Evolutionary conservation across 352 stramenopile genomes (phyloP).

Genomic region (Globisporangium recalcitrans): DNA sequence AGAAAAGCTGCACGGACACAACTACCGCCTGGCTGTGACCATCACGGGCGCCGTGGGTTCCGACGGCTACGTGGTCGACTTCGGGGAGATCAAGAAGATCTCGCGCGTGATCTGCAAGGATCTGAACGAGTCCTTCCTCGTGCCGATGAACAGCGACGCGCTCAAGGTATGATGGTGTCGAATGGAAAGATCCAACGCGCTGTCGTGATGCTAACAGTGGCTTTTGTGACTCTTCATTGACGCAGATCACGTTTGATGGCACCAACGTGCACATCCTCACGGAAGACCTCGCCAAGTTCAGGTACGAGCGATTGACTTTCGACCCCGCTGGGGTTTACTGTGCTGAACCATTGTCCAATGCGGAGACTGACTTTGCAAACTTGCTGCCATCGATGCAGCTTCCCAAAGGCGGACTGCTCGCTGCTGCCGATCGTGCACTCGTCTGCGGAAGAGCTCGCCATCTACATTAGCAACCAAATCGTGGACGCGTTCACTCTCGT

Average conservation of each 20-base stretch:
- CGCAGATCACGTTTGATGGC: constrained; percentile 76
- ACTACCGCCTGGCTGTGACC: constrained; percentile 93
- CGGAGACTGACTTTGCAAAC: too few species aligned
- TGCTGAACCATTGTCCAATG: too few species aligned
- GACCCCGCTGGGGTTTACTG: too few species aligned
- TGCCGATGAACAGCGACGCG: constrained; percentile 92
- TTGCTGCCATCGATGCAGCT: constrained; percentile 36
- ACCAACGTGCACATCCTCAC: constrained; percentile 90
- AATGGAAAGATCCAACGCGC: too few species aligned
- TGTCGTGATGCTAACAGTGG: not conserved
- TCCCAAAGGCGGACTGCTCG: constrained; percentile 93
- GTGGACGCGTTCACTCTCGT: constrained; percentile 80
- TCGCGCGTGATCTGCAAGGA: constrained; percentile 92
- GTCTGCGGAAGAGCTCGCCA: constrained; percentile 94
- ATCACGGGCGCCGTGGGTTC: constrained; percentile 79
- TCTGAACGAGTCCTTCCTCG: constrained; percentile 97
- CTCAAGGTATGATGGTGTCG: constrained; percentile 56
- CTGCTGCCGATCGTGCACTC: constrained; percentile 96
- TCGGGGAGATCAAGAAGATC: constrained; percentile 97
- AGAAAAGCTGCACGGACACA: constrained; percentile 97
- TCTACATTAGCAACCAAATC: constrained; percentile 91
- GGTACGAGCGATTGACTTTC: too few species aligned
- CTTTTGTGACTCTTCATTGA: not conserved
- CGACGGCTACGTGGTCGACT: constrained; percentile 97
- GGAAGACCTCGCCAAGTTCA: constrained; percentile 94